phyloP scores from a whole-genome alignment of 2,329 filamentous ascomycete genomes.

The Neoarthrinium moseri region DNA sequence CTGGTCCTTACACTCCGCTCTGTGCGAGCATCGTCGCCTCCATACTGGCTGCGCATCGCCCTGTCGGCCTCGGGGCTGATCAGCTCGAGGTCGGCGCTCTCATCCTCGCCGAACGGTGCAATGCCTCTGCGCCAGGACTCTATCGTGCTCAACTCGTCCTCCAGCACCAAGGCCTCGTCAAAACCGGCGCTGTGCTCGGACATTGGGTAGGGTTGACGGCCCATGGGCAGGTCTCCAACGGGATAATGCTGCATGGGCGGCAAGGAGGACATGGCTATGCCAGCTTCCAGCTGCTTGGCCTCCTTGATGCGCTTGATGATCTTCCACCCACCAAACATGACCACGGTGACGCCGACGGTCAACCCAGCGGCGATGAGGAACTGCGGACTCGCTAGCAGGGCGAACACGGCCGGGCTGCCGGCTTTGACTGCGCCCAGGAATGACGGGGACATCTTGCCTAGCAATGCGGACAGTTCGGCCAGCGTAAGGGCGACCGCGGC shows the following conservation, averaged over 20 bases:
- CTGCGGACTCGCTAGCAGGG: constrained; percentile 82
- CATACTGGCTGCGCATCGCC: constrained; percentile 38
- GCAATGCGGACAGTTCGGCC: constrained; percentile 82
- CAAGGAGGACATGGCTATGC: constrained; percentile 26
- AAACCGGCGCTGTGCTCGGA: constrained; percentile 30
- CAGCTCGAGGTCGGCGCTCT: constrained; percentile 52
- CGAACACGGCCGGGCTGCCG: constrained; percentile 82
- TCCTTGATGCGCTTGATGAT: constrained; percentile 83
- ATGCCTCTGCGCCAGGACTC: constrained; percentile 61
- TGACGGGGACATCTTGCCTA: constrained; percentile 80
- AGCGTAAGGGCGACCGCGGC: constrained; percentile 91
- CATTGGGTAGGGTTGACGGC: not conserved
- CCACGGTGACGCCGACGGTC: constrained; percentile 87
- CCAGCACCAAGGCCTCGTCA: constrained; percentile 57
- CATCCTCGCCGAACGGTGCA: constrained; percentile 42
- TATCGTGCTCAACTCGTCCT: constrained; percentile 58
- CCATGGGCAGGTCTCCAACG: constrained; percentile 21
- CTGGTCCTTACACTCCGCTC: constrained; percentile 25
- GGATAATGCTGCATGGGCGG: constrained; percentile 21
- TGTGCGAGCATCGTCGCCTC: constrained; percentile 35
- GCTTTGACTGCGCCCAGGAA: constrained; percentile 75
- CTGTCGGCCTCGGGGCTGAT: constrained; percentile 56
- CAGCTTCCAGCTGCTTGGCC: constrained; percentile 22
- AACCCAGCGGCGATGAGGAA: constrained; percentile 92
- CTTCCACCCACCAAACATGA: constrained; percentile 95